A percentile compares a stretch with the other conserved stretches of the same genome.
These are phyloP conservation scores for Pisolithus tinctorius DNA, from an alignment of 768 basidiomycete species.

Conservation along the genomic window DNA sequence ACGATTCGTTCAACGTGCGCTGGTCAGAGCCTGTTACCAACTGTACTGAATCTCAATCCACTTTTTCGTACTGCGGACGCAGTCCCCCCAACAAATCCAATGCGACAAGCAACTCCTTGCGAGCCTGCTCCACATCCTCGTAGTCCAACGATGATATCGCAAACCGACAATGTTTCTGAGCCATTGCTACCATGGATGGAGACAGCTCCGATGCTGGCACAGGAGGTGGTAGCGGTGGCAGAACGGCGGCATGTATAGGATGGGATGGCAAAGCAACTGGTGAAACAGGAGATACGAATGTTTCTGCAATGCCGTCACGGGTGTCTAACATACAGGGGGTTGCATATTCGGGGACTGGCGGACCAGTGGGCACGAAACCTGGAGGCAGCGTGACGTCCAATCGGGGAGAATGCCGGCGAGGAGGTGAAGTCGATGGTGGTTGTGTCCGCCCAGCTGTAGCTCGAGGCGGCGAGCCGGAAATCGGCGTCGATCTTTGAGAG, in stretches of 20 bases:
- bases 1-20: too few relatives aligned
- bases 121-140: constrained; percentile 85
- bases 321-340: constrained; percentile 2
- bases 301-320: background rate
- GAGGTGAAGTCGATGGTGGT: constrained; percentile 3
- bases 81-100: constrained; percentile 57
- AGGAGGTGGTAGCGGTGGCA: constrained; percentile 16
- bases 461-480: constrained; percentile 12
- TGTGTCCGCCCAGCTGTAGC: background rate
- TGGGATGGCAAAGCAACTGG: background rate
- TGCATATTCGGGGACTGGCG: constrained; percentile 8
- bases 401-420: constrained; percentile 2
- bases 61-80: constrained; percentile 3
- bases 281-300: constrained; percentile 7
- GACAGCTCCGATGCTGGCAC: constrained; percentile 41
- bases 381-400: constrained; percentile 15
- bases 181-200: constrained; percentile 58
- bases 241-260: background rate
- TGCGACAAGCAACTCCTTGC: constrained; percentile 74
- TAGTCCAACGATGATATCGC: constrained; percentile 96
- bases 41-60: too few relatives aligned
- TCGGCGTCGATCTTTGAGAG: constrained; percentile 3
- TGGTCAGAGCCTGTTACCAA: background rate
- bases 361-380: constrained; percentile 23
- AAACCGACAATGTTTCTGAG: constrained; percentile 88